Base-by-base conservation (phyloP, 1,139 yeast genomes). In the Candida pseudoviswanathii region DNA sequence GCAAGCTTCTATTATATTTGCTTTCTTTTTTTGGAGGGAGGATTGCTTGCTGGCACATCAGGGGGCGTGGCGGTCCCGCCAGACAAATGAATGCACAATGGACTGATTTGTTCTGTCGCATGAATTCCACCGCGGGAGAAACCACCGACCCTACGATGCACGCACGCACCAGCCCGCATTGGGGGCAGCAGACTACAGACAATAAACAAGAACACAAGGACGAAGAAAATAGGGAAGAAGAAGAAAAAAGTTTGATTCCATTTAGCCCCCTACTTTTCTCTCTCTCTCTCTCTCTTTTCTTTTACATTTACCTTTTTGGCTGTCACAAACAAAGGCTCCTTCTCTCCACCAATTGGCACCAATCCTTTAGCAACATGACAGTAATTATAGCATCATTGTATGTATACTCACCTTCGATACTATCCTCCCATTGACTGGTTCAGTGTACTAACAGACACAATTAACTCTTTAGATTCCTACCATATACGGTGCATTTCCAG, bases 401-500 rank as follows among this genome's bases (percentile, higher is more conserved):
- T 60, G 87, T 82, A 57, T 30, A 11, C 8, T 9, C 6, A 11
- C 5, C 24, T 5, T 5, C 10, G 10, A 25, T 45, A 31, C 27
- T 30, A 16, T 27, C 42, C 40, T 45, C 6, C 21, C 5, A 46
- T 52, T 53, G 16, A 5, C 10, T 4, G 32, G 11, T 21, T 27
- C 5, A 37, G 11, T 10, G 26, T 45, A 50, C 51, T 45, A 44
- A 54, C 55, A 31, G 3, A 24, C 6, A 4, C 9, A 31, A 32
- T n/a, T 16, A 3, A 29, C 16, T 16, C 16, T 31, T 33, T 49
- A 84, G 89, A 50, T 85, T 86, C 56, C 71, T 86, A 39, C 92
- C 94, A 3, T 83, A 84, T 58, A 84, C 92, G 2, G 88, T 85
- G 33, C 86, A 84, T 56, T 86, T 86, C 60, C 86, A 85, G 58